phyloP scores from a whole-genome alignment of 2,329 filamentous ascomycete genomes.

The Venturia asperata region DNA sequence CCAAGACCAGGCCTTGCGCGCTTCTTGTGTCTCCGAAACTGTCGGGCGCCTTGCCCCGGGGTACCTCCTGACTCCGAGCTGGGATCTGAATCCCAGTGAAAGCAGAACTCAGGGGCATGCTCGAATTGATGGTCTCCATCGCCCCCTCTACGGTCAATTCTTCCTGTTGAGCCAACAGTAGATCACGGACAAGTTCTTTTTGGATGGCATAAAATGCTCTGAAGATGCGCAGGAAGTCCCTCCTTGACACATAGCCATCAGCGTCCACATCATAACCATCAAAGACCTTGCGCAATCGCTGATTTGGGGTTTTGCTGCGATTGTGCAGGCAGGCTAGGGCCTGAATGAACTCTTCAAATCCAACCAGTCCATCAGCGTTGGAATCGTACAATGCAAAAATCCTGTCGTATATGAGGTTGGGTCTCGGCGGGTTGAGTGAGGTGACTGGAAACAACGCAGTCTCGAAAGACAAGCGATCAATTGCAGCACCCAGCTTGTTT shows the following conservation, averaged over 20 bases:
- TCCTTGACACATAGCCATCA: constrained; percentile 19
- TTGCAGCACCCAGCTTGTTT: constrained; percentile 68
- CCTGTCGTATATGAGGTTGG: constrained; percentile 88
- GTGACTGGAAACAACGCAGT: constrained; percentile 82
- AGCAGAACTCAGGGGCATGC: constrained; percentile 41
- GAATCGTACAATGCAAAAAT: constrained; percentile 97
- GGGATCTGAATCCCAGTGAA: constrained; percentile 26
- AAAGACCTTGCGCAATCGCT: constrained; percentile 16
- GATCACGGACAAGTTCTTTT: constrained; percentile 77
- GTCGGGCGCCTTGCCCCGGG: constrained; percentile 15
- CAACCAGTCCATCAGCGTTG: constrained; percentile 80
- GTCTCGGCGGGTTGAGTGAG: constrained; percentile 65
- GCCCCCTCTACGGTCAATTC: constrained; percentile 58
- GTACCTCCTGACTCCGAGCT: constrained; percentile 6
- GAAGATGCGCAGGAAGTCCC: constrained; percentile 56
- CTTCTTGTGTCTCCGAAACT: constrained; percentile 16
- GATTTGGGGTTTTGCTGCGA: constrained; percentile 2
- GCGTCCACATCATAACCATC: constrained; percentile 20
- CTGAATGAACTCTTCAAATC: constrained; percentile 78
- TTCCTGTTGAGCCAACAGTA: constrained; percentile 65
- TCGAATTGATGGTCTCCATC: constrained; percentile 36
- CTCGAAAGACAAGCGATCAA: constrained; percentile 90
- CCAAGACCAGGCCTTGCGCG: not conserved
- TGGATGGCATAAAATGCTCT: constrained; percentile 86
- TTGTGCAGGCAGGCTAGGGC: constrained; percentile 16